These are phyloP conservation scores for Trametes villosa DNA, from an alignment of 768 basidiomycete species.

Conservation along the genomic window DNA sequence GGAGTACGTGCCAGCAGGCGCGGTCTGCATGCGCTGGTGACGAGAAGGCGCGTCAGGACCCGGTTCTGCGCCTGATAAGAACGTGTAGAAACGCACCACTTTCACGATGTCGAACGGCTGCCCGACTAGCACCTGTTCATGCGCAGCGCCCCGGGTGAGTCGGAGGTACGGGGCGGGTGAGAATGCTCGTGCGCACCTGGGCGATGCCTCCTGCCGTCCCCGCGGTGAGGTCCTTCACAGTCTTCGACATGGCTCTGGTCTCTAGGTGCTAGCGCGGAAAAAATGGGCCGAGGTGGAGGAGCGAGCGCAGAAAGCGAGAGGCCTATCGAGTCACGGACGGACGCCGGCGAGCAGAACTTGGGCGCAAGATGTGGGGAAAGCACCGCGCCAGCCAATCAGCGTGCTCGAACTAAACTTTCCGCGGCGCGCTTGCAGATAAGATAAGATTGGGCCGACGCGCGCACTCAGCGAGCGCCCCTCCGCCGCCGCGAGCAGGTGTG, in stretches of 20 bases:
- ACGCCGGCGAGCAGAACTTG: not conserved
- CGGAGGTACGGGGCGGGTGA: slow-evolving; percentile 11
- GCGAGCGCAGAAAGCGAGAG: slow-evolving; percentile 7
- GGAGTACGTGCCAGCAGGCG: slow-evolving; percentile 84
- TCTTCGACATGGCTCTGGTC: slow-evolving; percentile 49
- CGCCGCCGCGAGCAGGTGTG: no score
- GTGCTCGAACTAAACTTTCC: slow-evolving; percentile 19
- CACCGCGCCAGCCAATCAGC: slow-evolving; percentile 25
- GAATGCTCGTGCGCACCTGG: slow-evolving; percentile 54
- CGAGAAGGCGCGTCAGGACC: slow-evolving; percentile 16
- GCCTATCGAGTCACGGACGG: slow-evolving; percentile 23
- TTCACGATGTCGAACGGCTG: slow-evolving; percentile 98
- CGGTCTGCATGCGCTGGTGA: slow-evolving; percentile 88
- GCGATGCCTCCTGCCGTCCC: slow-evolving; percentile 92
- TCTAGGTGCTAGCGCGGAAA: not conserved
- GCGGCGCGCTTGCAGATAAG: slow-evolving; percentile 28
- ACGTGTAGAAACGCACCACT: slow-evolving; percentile 61
- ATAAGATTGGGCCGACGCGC: slow-evolving; percentile 25
- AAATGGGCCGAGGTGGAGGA: slow-evolving; percentile 1
- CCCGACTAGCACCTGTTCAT: slow-evolving; percentile 75
- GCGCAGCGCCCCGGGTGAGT: slow-evolving; percentile 7
- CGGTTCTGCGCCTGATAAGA: slow-evolving; percentile 13
- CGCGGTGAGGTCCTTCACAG: slow-evolving; percentile 85
- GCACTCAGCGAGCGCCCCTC: not conserved
- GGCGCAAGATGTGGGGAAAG: slow-evolving; percentile 10